A percentile compares a stretch with the other conserved stretches of the same genome.
phyloP scores from a whole-genome alignment of 1,284 basidiomycete species.

The Boletus holoroseus region DNA sequence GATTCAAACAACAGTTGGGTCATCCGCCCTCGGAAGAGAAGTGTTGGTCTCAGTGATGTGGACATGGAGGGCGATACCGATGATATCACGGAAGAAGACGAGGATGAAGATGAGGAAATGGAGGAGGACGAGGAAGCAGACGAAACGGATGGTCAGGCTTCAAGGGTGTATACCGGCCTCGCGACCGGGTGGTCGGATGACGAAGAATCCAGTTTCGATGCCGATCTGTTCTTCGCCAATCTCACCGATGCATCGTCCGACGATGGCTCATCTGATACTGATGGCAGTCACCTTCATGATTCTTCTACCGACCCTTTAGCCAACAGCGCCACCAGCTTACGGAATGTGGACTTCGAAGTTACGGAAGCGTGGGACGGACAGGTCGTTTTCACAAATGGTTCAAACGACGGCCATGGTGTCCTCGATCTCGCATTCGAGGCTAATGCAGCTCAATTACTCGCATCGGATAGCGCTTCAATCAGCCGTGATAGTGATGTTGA shows the following conservation, averaged over 20 bases:
- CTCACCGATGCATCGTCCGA: constrained; percentile 49
- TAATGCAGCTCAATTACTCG: constrained; percentile 42
- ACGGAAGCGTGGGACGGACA: constrained; percentile 68
- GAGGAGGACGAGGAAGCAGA: constrained; percentile 39
- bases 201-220: constrained; percentile 70
- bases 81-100: constrained; percentile 43
- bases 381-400: constrained; percentile 62
- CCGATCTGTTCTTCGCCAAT: constrained; percentile 73
- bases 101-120: constrained; percentile 47
- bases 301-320: constrained; percentile 38
- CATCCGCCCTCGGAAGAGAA: constrained; percentile 61
- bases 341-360: constrained; percentile 51
- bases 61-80: constrained; percentile 53
- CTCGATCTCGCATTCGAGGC: constrained; percentile 57
- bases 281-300: constrained; percentile 28
- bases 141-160: constrained; percentile 41
- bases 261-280: constrained; percentile 37
- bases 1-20: constrained; percentile 57
- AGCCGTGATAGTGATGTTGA: constrained; percentile 37
- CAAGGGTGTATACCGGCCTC: constrained; percentile 50
- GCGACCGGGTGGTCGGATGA: constrained; percentile 67
- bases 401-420: constrained; percentile 45
- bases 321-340: constrained; percentile 34
- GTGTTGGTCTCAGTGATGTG: constrained; percentile 55
- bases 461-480: constrained; percentile 37